A percentile compares a stretch with the other conserved stretches of the same genome.
Conservation (phyloP, 495 filamentous ascomycete genomes). For the Penicillium turbatum region DNA sequence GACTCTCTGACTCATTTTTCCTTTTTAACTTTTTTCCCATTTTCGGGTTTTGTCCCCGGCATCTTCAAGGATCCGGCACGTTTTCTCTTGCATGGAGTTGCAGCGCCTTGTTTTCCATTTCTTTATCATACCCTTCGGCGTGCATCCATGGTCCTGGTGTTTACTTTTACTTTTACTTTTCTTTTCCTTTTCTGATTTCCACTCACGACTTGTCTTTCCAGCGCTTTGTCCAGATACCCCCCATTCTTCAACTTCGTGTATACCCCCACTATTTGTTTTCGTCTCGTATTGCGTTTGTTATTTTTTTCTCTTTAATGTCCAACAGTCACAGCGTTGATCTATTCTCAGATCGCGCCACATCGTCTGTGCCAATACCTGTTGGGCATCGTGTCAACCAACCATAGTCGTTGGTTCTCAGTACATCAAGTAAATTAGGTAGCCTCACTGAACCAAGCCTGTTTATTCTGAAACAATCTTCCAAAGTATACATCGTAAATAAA, state of each 20-base stretch:
- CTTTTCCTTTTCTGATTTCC: neutral
- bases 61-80: neutral
- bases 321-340: neutral
- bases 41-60: constrained; percentile 1
- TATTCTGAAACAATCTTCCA: neutral
- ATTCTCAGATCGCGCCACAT: neutral
- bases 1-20: constrained; percentile 21
- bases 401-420: neutral
- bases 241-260: constrained; percentile 14
- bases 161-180: too few relatives aligned
- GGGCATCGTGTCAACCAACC: neutral
- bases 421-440: constrained; percentile 3
- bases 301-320: neutral
- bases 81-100: constrained; percentile 11
- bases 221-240: constrained; percentile 20
- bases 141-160: constrained; percentile 27
- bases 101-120: constrained; percentile 12
- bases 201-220: constrained; percentile 2
- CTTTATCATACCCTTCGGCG: constrained; percentile 12
- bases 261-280: constrained; percentile 14
- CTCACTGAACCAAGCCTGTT: constrained; percentile 3
- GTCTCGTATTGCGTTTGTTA: neutral
- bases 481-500: neutral
- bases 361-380: neutral
- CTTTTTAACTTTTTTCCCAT: neutral